These are phyloP conservation scores for Glycine tomentella DNA, from an alignment of 306 rosid genomes.

Conservation along the genomic window DNA sequence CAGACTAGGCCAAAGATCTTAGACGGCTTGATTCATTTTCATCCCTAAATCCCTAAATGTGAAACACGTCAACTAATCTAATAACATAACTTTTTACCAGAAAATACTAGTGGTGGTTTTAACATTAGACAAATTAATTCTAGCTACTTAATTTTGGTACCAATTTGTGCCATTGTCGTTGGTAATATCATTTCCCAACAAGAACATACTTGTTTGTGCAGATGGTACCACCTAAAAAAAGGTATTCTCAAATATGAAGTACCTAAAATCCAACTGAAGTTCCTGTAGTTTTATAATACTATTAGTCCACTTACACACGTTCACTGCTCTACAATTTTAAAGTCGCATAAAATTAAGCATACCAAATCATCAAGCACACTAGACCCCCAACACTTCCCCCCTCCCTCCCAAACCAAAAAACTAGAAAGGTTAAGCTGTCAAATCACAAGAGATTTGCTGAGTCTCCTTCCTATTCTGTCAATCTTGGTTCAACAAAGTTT, in stretches of 20 bases:
- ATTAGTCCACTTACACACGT: constrained; percentile 17
- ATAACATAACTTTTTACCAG: neutral
- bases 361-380: constrained; percentile 34
- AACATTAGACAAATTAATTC: neutral
- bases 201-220: neutral
- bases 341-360: constrained; percentile 21
- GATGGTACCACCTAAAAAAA: constrained; percentile 1
- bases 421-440: constrained; percentile 13
- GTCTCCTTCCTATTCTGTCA: constrained; percentile 48
- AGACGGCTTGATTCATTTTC: too few relatives aligned
- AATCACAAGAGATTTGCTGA: neutral
- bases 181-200: neutral
- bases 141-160: neutral
- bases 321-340: constrained; percentile 3
- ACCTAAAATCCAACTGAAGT: constrained; percentile 26
- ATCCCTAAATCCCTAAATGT: too few relatives aligned
- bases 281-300: neutral
- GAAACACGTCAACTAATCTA: too few relatives aligned
- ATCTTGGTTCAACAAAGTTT: constrained; percentile 50
- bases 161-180: neutral
- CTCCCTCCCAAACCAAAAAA: constrained; percentile 17
- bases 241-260: constrained; percentile 25
- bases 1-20: too few relatives aligned
- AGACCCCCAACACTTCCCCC: neutral
- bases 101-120: neutral